A percentile compares a stretch with the other conserved stretches of the same genome.
These are phyloP conservation scores for Teratosphaeriaceae sp. DNA, from an alignment of 2,329 filamentous ascomycete species.

Conservation along the genomic window DNA sequence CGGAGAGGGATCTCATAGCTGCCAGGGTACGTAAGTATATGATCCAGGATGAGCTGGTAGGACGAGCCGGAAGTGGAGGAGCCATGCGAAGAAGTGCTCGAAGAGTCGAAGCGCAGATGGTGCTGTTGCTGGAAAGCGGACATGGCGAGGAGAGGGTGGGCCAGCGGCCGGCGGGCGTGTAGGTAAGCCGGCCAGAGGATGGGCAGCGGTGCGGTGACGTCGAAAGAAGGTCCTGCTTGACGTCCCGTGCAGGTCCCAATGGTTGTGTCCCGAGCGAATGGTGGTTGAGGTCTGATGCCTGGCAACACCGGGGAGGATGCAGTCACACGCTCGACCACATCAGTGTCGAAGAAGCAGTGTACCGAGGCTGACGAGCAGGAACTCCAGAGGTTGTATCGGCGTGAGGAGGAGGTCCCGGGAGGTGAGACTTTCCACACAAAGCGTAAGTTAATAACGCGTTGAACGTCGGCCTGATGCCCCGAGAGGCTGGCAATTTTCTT, in stretches of 20 bases:
- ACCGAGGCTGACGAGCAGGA: no score
- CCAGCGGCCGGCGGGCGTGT: neutral
- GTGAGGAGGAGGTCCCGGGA: neutral
- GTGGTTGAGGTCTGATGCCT: no score
- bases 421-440: neutral
- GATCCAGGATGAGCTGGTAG: slow-evolving; percentile 47
- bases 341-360: no score
- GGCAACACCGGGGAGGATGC: no score
- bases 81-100: slow-evolving; percentile 19
- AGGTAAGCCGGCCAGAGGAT: neutral
- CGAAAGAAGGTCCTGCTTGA: neutral
- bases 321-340: no score
- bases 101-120: slow-evolving; percentile 19
- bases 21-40: slow-evolving; percentile 54
- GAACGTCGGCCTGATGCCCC: no score
- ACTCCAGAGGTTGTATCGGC: no score
- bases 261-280: no score
- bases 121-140: slow-evolving; percentile 9
- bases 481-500: no score
- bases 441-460: neutral
- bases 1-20: slow-evolving; percentile 60
- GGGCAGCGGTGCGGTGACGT: neutral
- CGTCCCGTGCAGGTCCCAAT: no score
- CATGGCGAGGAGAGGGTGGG: slow-evolving; percentile 5
- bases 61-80: slow-evolving; percentile 39